A percentile compares a stretch with the other conserved stretches of the same genome.
Conservation (phyloP, 2,329 filamentous ascomycete species). For the Huntiella omanensis region DNA sequence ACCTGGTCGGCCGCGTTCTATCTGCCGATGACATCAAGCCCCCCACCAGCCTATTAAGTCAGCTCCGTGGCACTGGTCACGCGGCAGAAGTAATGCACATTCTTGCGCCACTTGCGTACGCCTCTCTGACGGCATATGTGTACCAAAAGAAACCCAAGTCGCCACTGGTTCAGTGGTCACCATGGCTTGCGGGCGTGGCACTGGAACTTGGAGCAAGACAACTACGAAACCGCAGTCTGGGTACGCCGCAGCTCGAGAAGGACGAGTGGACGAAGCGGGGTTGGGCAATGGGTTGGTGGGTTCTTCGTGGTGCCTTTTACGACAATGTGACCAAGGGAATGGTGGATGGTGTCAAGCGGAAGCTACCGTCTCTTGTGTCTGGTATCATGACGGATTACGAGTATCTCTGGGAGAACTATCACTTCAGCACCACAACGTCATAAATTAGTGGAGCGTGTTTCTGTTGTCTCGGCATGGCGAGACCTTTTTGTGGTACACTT, state of each 20-base stretch:
- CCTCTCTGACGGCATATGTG: conserved; percentile 41
- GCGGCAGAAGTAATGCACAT: conserved; percentile 85
- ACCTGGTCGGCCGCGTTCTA: conserved; percentile 74
- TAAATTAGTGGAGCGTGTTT: conserved; percentile 2
- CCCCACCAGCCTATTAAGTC: conserved; percentile 68
- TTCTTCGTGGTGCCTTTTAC: conserved; percentile 92
- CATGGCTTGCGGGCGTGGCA: conserved; percentile 72
- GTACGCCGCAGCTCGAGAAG: conserved; percentile 71
- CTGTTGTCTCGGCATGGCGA: not conserved
- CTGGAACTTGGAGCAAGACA: conserved; percentile 84
- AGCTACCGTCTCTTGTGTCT: conserved; percentile 62
- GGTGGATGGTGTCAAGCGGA: conserved; percentile 52
- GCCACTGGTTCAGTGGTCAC: conserved; percentile 60
- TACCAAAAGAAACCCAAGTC: conserved; percentile 8
- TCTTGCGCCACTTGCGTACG: conserved; percentile 71
- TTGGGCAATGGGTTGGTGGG: conserved; percentile 89
- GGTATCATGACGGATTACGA: conserved; percentile 90
- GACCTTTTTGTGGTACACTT: not conserved
- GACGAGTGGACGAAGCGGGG: conserved; percentile 79
- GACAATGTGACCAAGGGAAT: conserved; percentile 71
- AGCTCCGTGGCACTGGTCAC: conserved; percentile 52
- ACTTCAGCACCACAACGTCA: conserved; percentile 49
- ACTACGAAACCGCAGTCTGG: conserved; percentile 51
- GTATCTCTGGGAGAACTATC: conserved; percentile 95
- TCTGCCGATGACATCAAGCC: conserved; percentile 95